Conservation (phyloP, 768 basidiomycete species). For the Dacryopinax spathularia region DNA sequence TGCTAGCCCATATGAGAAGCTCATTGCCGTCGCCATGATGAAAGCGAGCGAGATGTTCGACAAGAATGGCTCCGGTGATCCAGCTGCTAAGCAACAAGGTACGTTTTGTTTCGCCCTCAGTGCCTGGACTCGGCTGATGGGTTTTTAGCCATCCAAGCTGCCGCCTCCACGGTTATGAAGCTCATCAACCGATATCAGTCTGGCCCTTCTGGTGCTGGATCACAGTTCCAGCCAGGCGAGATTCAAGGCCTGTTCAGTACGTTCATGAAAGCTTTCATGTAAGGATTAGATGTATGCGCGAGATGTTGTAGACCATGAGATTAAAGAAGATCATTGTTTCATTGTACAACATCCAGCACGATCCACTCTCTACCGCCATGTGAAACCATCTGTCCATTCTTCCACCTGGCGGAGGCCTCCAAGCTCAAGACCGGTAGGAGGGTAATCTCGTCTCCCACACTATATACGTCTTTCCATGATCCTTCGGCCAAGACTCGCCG, state of each 20-base stretch:
- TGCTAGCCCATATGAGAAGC: neutral
- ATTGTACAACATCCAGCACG: neutral
- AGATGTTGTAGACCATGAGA: neutral
- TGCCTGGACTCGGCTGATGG: neutral
- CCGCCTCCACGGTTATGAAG: neutral
- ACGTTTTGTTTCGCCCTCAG: neutral
- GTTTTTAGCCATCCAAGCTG: neutral
- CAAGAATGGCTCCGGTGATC: neutral
- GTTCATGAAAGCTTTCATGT: neutral
- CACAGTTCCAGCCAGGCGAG: neutral
- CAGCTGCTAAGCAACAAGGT: slow-evolving; percentile 1
- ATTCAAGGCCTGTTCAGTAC: neutral
- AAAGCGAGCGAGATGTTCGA: neutral
- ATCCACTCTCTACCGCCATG: neutral
- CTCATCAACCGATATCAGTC: neutral
- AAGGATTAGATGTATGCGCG: neutral
- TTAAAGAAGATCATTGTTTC: neutral
- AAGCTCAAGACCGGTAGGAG: neutral
- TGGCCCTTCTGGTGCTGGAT: neutral
- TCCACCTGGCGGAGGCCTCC: neutral
- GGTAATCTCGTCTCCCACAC: neutral
- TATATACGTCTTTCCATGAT: neutral
- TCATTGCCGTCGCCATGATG: neutral
- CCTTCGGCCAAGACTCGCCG: neutral
- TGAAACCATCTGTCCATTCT: neutral